Evolutionary conservation across 257 asterid genomes (phyloP), one percentile per base, ranked within the genome.

Genomic region (Voacanga thouarsii): DNA sequence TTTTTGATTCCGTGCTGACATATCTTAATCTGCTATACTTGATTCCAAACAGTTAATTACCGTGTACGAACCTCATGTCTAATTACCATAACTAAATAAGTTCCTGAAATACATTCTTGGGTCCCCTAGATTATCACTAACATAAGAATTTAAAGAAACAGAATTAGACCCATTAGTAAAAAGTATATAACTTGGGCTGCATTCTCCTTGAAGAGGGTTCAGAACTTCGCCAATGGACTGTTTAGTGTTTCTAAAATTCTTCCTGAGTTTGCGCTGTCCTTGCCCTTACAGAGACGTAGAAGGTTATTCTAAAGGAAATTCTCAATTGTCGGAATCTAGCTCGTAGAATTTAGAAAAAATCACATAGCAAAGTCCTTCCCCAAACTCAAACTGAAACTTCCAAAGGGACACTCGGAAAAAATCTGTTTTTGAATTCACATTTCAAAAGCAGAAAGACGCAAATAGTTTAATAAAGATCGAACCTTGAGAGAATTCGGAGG

Each of bases 401-500:
- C 44, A 53, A 64, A 50, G 4, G 67, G 55, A 66, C 55, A 16
- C 15, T 8, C 23, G 49, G 28, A 33, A 21, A 1, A 41, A 12
- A 39, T 28, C 33, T 41, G 51, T 6, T 19, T 39, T 0, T 44
- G 2, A 18, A 21, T 45, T 26, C 59, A 61, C 16, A 3, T 10
- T 47, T 14, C 30, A 63, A 43, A 9, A 33, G 14, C 33, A 59
- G 15, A 50, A 28, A 39, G 43, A 3, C 45, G 50, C 50, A 72
- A 49, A 71, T 3, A 61, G 45, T 30, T 44, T 10, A 43, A 24
- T n/a, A 37, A 59, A 51, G 30, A 26, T 41, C 12, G 24, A 30
- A 89, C 97, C 97, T 92, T 92, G 81, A 94, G 92, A 74, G 97
- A 90, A 76, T 87, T 78, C 57, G 79, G 84, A 77, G 97, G 96